These are phyloP conservation scores for Cystofilobasidium capitatum DNA, from an alignment of 768 basidiomycete species.

Conservation along the genomic window DNA sequence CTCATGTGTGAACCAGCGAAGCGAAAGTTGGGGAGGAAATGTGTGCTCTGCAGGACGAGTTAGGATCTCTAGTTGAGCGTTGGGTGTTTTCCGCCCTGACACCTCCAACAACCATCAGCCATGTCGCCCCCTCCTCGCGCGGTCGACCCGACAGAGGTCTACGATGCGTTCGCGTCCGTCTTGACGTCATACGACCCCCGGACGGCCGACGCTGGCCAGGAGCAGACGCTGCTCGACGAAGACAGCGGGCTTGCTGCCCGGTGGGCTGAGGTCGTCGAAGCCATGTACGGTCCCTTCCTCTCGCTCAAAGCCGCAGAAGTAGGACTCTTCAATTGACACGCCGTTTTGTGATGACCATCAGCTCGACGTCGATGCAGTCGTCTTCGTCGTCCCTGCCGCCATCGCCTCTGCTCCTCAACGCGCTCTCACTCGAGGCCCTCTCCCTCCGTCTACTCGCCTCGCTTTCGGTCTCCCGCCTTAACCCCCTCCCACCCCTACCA, in stretches of 20 bases:
- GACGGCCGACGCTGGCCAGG: not conserved
- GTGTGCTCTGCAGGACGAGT: too few relatives aligned
- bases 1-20: too few relatives aligned
- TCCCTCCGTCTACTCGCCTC: not conserved
- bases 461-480: constrained; percentile 46
- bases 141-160: constrained; percentile 4
- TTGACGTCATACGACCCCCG: constrained; percentile 14
- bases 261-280: constrained; percentile 20
- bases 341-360: constrained; percentile 9
- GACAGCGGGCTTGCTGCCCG: constrained; percentile 14
- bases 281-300: not conserved
- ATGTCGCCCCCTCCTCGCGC: not conserved
- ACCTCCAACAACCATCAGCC: too few relatives aligned
- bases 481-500: constrained; percentile 45
- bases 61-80: too few relatives aligned
- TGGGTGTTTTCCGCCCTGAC: too few relatives aligned
- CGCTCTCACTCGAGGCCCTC: not conserved
- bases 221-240: constrained; percentile 15
- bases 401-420: not conserved
- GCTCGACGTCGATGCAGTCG: constrained; percentile 6
- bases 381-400: constrained; percentile 2
- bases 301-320: not conserved
- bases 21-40: too few relatives aligned
- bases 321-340: not conserved
- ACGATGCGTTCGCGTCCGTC: constrained; percentile 23